Evolutionary conservation across 2,329 filamentous ascomycete species (phyloP).

Genomic region (Fusarium chlamydosporum): DNA sequence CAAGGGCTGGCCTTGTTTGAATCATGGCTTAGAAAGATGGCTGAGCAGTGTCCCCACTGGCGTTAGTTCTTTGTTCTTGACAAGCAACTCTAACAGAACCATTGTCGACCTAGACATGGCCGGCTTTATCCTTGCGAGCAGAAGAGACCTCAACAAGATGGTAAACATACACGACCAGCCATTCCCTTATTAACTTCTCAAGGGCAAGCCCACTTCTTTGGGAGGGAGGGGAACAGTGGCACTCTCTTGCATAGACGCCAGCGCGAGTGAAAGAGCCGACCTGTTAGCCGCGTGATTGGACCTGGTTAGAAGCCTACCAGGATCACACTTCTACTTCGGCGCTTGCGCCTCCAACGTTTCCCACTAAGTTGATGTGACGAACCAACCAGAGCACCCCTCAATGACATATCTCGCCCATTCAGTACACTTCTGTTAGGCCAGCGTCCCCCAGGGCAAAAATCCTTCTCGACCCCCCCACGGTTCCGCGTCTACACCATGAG

Average conservation of each 20-base stretch:
- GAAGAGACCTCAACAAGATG: neutral
- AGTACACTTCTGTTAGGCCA: conserved; percentile 29
- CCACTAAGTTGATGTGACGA: conserved; percentile 34
- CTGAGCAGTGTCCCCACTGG: conserved; percentile 41
- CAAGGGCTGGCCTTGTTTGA: conserved; percentile 24
- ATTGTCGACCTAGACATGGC: conserved; percentile 1
- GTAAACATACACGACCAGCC: conserved; percentile 22
- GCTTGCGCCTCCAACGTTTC: conserved; percentile 52
- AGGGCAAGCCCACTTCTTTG: conserved; percentile 30
- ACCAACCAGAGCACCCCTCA: conserved; percentile 43
- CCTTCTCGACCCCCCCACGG: conserved; percentile 36
- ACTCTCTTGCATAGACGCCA: conserved; percentile 53
- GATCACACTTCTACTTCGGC: conserved; percentile 38
- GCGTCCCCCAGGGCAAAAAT: conserved; percentile 31
- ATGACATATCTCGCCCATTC: conserved; percentile 33
- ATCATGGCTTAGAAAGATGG: conserved; percentile 39
- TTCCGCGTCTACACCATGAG: conserved; percentile 43
- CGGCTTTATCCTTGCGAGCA: conserved; percentile 14
- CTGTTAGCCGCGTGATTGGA: conserved; percentile 52
- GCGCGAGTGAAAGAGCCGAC: conserved; percentile 50
- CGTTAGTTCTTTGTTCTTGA: conserved; percentile 11
- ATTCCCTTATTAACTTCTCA: conserved; percentile 31
- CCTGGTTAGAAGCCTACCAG: conserved; percentile 31
- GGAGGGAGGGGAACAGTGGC: conserved; percentile 26
- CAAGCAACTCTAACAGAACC: conserved; percentile 1